Evolutionary conservation across 768 basidiomycete genomes (phyloP).

Genomic region (Mycena filopes): DNA sequence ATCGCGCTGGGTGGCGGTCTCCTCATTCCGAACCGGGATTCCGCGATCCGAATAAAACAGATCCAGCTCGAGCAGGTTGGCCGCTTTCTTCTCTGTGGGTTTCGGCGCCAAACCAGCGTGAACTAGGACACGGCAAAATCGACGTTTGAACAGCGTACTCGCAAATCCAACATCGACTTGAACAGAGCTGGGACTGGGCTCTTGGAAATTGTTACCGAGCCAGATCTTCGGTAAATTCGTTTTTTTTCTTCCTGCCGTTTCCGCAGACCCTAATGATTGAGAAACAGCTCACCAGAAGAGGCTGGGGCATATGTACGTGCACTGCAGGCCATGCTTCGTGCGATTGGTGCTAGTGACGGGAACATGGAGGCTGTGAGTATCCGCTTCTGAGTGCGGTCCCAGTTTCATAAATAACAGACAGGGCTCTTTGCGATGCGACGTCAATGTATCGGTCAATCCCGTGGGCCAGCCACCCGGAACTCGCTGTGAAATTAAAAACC

Average conservation of each 20-base stretch:
- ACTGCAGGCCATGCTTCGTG: constrained; percentile 82
- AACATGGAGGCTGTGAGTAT: constrained; percentile 92
- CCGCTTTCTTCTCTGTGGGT: not conserved
- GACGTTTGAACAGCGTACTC: constrained; percentile 62
- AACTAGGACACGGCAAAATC: constrained; percentile 92
- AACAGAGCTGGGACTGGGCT: constrained; percentile 91
- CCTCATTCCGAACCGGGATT: constrained; percentile 49
- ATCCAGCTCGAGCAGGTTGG: constrained; percentile 94
- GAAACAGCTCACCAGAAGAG: constrained; percentile 79
- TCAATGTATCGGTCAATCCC: constrained; percentile 91
- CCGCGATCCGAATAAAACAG: constrained; percentile 86
- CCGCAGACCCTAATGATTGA: constrained; percentile 40
- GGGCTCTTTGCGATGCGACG: constrained; percentile 96
- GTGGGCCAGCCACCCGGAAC: constrained; percentile 73
- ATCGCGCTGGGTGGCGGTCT: constrained; percentile 78
- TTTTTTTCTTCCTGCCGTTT: constrained; percentile 9
- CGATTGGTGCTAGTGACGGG: constrained; percentile 90
- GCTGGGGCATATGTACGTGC: constrained; percentile 87
- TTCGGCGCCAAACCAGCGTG: constrained; percentile 14
- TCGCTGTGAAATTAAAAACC: constrained; percentile 96
- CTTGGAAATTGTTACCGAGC: constrained; percentile 96
- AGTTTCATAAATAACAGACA: constrained; percentile 41
- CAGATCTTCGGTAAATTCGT: constrained; percentile 84
- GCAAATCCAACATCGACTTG: constrained; percentile 77
- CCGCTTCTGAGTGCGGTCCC: not conserved